Evolutionary conservation across 495 filamentous ascomycete genomes (phyloP).

Genomic region (Chaetomium fimeti): DNA sequence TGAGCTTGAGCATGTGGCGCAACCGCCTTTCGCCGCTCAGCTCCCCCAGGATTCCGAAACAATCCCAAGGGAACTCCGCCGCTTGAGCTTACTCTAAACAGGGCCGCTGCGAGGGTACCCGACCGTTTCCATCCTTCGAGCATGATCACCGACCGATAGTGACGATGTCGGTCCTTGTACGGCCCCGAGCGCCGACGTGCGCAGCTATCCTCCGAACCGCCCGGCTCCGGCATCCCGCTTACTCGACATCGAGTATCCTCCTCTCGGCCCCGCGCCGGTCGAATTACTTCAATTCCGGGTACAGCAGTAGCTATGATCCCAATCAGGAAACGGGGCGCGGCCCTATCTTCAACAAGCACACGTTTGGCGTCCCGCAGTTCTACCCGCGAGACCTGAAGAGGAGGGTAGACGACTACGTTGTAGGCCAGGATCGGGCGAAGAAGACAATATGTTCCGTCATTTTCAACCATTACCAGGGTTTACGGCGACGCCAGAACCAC

Average conservation of each 20-base stretch:
- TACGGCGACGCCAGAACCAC: slow-evolving; percentile 74
- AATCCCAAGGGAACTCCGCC: slow-evolving; percentile 9
- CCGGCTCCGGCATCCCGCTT: slow-evolving; percentile 28
- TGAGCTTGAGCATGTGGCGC: slow-evolving; percentile 8
- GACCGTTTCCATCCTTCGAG: not conserved
- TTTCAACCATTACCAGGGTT: slow-evolving; percentile 94
- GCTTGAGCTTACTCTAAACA: not conserved
- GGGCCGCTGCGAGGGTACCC: not conserved
- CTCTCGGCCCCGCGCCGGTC: slow-evolving; percentile 35
- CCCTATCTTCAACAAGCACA: slow-evolving; percentile 47
- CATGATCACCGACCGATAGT: slow-evolving; percentile 19
- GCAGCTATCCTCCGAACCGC: slow-evolving; percentile 15
- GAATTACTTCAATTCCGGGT: slow-evolving; percentile 50
- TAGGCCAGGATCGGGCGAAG: slow-evolving; percentile 95
- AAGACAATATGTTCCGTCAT: slow-evolving; percentile 88
- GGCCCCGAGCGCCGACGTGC: slow-evolving; percentile 31
- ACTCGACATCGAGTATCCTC: slow-evolving; percentile 37
- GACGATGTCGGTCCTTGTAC: slow-evolving; percentile 39
- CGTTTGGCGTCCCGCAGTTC: slow-evolving; percentile 64
- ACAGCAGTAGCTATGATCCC: slow-evolving; percentile 74
- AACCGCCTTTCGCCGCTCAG: not conserved
- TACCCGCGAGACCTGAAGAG: slow-evolving; percentile 84
- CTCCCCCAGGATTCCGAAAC: slow-evolving; percentile 10
- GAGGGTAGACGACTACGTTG: slow-evolving; percentile 92
- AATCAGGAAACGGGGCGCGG: slow-evolving; percentile 50